phyloP scores from a whole-genome alignment of 345 rosid genomes.

The Lenwebbia sp. region DNA sequence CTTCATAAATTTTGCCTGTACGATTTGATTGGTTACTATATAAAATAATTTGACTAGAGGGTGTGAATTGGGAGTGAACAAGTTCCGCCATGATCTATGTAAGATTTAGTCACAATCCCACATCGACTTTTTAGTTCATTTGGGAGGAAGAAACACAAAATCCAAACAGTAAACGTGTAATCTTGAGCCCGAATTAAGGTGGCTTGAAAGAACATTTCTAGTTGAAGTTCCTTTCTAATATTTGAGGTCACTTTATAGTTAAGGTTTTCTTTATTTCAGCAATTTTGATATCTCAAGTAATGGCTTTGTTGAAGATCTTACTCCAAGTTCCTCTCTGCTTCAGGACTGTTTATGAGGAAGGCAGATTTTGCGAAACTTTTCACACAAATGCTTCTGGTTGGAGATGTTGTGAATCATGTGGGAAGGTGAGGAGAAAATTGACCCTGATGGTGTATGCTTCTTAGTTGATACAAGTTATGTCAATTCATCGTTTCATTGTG shows the following conservation, averaged over 20 bases:
- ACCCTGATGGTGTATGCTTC: background rate
- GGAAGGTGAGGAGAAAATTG: conserved; percentile 53
- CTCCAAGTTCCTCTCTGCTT: background rate
- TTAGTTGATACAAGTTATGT: background rate
- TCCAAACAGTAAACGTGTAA: background rate
- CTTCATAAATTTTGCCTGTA: background rate
- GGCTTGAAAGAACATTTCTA: background rate
- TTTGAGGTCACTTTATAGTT: background rate
- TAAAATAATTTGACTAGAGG: background rate
- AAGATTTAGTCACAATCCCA: background rate
- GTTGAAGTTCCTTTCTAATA: background rate
- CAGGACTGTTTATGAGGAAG: conserved; percentile 75
- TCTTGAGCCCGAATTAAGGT: background rate
- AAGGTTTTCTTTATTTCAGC: background rate
- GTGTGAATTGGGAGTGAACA: background rate
- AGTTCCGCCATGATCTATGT: background rate
- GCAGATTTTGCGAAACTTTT: conserved; percentile 64
- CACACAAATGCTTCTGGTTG: conserved; percentile 72
- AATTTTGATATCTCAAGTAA: background rate
- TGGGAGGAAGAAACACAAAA: background rate
- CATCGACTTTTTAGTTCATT: background rate
- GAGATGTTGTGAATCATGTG: conserved; percentile 86
- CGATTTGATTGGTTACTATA: background rate
- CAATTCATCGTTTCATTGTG: background rate
- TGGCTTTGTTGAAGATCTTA: background rate